phyloP scores from a whole-genome alignment of 2,329 filamentous ascomycete genomes.

The Trichoderma sp. region DNA sequence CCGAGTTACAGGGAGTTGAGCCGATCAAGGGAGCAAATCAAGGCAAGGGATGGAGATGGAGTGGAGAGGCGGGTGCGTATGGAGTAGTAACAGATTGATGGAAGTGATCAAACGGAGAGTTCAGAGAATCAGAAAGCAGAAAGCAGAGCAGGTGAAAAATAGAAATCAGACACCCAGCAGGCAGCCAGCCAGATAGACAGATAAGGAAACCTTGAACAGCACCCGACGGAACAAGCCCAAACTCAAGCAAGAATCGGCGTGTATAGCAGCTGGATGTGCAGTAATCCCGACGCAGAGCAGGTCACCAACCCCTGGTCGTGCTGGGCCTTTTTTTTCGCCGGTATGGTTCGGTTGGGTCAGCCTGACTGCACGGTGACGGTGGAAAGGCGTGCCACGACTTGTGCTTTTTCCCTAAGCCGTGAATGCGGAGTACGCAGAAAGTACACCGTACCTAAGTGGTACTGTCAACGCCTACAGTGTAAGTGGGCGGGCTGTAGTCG shows the following conservation, averaged over 20 bases:
- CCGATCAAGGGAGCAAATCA: neutral
- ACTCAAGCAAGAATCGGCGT: neutral
- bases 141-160: neutral
- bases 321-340: neutral
- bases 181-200: neutral
- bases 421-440: neutral
- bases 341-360: neutral
- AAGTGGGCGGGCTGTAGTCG: neutral
- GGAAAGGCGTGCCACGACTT: conserved; percentile 1
- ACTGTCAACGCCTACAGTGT: neutral
- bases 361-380: conserved; percentile 9
- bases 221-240: neutral
- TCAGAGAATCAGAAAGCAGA: neutral
- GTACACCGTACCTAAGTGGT: conserved; percentile 8
- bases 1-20: neutral
- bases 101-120: neutral
- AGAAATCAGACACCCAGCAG: neutral
- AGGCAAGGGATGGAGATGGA: neutral
- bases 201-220: neutral
- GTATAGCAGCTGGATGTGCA: neutral
- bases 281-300: neutral
- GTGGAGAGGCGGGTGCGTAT: neutral
- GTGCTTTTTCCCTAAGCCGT: neutral
- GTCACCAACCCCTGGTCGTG: neutral
- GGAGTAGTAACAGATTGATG: neutral